phyloP scores from a whole-genome alignment of 805 yeast species.

The Starmerella bacillaris region DNA sequence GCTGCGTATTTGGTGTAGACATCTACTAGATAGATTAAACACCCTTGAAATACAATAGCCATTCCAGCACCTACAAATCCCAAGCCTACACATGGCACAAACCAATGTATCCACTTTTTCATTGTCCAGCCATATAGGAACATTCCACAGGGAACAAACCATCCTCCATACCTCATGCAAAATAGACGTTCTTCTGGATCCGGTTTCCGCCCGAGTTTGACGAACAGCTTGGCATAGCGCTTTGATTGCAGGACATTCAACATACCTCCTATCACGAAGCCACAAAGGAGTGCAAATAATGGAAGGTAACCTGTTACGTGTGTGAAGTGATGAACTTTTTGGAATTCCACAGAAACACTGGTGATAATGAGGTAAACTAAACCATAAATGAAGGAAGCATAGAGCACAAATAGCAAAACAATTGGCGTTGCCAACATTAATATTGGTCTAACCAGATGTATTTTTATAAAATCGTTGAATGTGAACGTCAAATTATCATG shows the following conservation, averaged over 20 bases:
- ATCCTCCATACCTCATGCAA: slow-evolving; percentile 56
- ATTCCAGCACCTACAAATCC: slow-evolving; percentile 36
- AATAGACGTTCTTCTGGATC: slow-evolving; percentile 67
- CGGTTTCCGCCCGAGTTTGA: slow-evolving; percentile 26
- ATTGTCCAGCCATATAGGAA: slow-evolving; percentile 86
- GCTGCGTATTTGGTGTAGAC: slow-evolving; percentile 42
- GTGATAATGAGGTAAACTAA: slow-evolving; percentile 28
- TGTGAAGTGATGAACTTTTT: slow-evolving; percentile 21
- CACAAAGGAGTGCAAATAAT: slow-evolving; percentile 22
- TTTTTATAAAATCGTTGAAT: slow-evolving; percentile 44
- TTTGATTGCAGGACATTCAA: slow-evolving; percentile 18
- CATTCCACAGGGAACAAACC: slow-evolving; percentile 54
- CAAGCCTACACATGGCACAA: slow-evolving; percentile 39
- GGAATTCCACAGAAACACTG: slow-evolving; percentile 25
- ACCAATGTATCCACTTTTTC: slow-evolving; percentile 39
- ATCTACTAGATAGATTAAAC: slow-evolving; percentile 43
- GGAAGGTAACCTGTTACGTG: slow-evolving; percentile 21
- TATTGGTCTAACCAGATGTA: slow-evolving; percentile 63
- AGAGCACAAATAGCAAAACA: slow-evolving; percentile 25
- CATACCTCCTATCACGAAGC: slow-evolving; percentile 23
- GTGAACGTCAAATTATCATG: slow-evolving; percentile 70
- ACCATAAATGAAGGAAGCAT: slow-evolving; percentile 29
- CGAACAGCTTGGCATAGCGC: slow-evolving; percentile 22
- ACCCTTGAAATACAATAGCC: slow-evolving; percentile 39
- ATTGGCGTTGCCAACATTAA: slow-evolving; percentile 43